Evolutionary conservation across 108 stramenopile species (phyloP), one percentile per base, ranked within the genome.

Genomic region (Pseudonitzschia delicatissima): DNA sequence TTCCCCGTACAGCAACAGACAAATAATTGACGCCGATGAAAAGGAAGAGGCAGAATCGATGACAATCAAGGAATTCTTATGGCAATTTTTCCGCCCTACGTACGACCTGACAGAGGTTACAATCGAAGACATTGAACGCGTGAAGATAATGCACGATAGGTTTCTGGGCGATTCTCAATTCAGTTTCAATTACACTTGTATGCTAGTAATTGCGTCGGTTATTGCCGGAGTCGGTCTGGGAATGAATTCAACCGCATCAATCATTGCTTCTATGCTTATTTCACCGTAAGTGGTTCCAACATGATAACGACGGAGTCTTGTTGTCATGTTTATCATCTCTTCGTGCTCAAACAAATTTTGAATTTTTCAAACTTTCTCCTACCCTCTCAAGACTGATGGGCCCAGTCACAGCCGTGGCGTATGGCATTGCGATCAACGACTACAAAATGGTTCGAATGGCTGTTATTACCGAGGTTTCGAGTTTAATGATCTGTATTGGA

Each of bases 221-320:
- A 57, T 94, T 62, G 94, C 93, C 2, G 88, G 78, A n/a, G 51
- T 96, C 12, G 95, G 91, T 6, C 64, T 96, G 45, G 78, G 67
- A 5, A 72, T 82, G 15, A 66, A 91, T 44, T 82, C 79, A 12
- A 70, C 81, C 0, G 83, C 90, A 0, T 87, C 86, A 9, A 78
- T 96, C 13, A 90, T 94, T 17, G 87, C 93, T 4, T 71, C 76
- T 36, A 96, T 96, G 95, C 68, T 96, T 45, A 82, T 92, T 32
- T 86, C 82, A 29, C 88, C 91, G 60, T 62, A 62, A 27, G 42
- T 44, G 20, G 5, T 39, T 6, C 36, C 21, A 15, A n/a, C n/a
- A n/a, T n/a, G n/a, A n/a, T n/a, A n/a, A n/a, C n/a, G n/a, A n/a
- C n/a, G n/a, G n/a, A n/a, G n/a, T n/a, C n/a, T n/a, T n/a, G n/a